Evolutionary conservation across 441 rosid genomes (phyloP), one percentile per base, ranked within the genome.

Genomic region (Omphalea diandra): DNA sequence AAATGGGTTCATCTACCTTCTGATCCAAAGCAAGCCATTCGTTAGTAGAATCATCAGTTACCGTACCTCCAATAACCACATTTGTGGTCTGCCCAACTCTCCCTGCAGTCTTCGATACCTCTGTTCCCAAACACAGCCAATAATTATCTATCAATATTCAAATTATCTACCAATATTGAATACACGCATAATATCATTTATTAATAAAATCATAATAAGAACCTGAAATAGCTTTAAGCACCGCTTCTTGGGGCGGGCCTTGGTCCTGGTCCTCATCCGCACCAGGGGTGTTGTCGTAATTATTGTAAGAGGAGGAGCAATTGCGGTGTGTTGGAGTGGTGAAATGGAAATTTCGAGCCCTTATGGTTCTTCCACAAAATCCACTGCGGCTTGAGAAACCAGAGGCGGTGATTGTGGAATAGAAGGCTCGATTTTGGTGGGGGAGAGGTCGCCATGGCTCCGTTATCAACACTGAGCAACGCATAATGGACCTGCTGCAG

Each of bases 161-260:
- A n/a, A n/a, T n/a, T n/a, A n/a, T n/a, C n/a, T 17, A 17, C 32
- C 36, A 49, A 40, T 26, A 40, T n/a, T n/a, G n/a, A 46, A 43
- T n/a, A n/a, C n/a, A n/a, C n/a, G n/a, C n/a, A n/a, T n/a, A n/a
- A n/a, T n/a, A n/a, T n/a, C n/a, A n/a, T n/a, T n/a, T n/a, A n/a
- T n/a, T n/a, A n/a, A n/a, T n/a, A n/a, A n/a, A n/a, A n/a, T n/a
- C n/a, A n/a, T n/a, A 54, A 57, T 5, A 14, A 24, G 15, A 41
- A 90, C 98, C 97, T 80, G 97, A 91, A 81, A 94, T 94, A 70
- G 95, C 97, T 76, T 87, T 94, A 50, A 94, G 93, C 64, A 94
- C 89, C 40, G 97, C 98, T 80, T 94, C 98, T 69, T 91, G 98
- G 47, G 98, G 97, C 3, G 97, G 98, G 0, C 83, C 91, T 76